These are phyloP conservation scores for Candida chilensis DNA, from an alignment of 805 yeast species.

Conservation along the genomic window DNA sequence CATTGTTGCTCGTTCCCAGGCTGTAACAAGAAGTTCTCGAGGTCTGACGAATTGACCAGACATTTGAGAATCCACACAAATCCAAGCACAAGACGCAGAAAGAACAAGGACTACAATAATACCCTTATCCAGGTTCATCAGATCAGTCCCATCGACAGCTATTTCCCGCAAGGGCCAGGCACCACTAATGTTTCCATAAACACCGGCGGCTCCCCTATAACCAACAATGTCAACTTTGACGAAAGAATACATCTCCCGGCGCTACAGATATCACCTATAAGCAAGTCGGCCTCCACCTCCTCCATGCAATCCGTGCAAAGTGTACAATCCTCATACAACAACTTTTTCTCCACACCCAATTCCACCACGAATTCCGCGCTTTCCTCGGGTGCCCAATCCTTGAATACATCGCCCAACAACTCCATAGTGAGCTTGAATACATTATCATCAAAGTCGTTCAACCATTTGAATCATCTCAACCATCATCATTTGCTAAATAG, in stretches of 20 bases:
- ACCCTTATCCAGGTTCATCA: conserved; percentile 2
- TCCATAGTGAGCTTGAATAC: conserved; percentile 11
- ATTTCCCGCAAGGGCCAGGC: not conserved
- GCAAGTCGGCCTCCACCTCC: no score
- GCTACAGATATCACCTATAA: no score
- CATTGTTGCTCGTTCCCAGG: conserved; percentile 69
- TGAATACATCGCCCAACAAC: not conserved
- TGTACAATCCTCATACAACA: no score
- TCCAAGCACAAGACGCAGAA: conserved; percentile 57
- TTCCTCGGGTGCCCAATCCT: not conserved
- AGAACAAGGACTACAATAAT: conserved; percentile 18
- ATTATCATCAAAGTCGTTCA: conserved; percentile 8
- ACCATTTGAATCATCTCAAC: conserved; percentile 2
- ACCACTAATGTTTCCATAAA: conserved; percentile 5
- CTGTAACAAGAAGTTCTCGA: conserved; percentile 56
- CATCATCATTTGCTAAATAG: conserved; percentile 18
- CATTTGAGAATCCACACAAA: conserved; percentile 67
- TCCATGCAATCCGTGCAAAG: no score
- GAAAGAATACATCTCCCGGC: no score
- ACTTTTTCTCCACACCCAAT: conserved; percentile 7
- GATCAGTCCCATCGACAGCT: not conserved
- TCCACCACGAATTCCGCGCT: conserved; percentile 5
- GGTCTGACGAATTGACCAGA: conserved; percentile 69
- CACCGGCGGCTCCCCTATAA: no score
- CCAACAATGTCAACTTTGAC: no score